Conservation (phyloP, 148 eudicot species). For the Nepenthes gracilis region DNA sequence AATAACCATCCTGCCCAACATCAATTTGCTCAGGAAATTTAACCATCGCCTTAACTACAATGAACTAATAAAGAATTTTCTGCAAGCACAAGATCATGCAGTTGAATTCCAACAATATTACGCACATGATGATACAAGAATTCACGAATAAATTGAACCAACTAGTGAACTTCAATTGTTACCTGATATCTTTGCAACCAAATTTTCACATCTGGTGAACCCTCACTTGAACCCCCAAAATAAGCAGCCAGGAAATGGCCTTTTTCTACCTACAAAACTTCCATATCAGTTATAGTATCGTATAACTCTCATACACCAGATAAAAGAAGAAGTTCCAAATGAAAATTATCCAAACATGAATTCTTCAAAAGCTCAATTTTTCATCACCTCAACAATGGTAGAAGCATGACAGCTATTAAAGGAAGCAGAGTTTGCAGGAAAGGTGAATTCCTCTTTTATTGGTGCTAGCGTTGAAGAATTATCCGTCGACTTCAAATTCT, state of each 20-base stretch:
- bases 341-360: background rate
- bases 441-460: slow-evolving; percentile 41
- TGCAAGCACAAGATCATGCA: background rate
- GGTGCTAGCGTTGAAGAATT: too few relatives aligned
- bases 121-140: background rate
- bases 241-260: slow-evolving; percentile 78
- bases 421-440: slow-evolving; percentile 45
- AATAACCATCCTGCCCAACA: slow-evolving; percentile 57
- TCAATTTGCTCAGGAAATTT: background rate
- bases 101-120: background rate
- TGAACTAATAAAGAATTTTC: background rate
- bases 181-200: slow-evolving; percentile 87
- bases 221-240: slow-evolving; percentile 89
- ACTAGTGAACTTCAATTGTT: background rate
- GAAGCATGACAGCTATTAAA: slow-evolving; percentile 90
- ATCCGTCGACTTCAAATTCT: too few relatives aligned
- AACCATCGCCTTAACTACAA: background rate
- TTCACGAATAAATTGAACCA: background rate
- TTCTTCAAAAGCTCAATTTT: background rate
- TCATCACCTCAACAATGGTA: slow-evolving; percentile 73
- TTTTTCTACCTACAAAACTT: slow-evolving; percentile 45
- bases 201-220: slow-evolving; percentile 84
- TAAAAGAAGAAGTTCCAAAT: background rate
- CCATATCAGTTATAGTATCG: background rate
- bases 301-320: too few relatives aligned